Percentiles rank a stretch among this genome's conserved stretches.
phyloP scores from a whole-genome alignment of 1,284 basidiomycete genomes.

The Agaricales sp. region DNA sequence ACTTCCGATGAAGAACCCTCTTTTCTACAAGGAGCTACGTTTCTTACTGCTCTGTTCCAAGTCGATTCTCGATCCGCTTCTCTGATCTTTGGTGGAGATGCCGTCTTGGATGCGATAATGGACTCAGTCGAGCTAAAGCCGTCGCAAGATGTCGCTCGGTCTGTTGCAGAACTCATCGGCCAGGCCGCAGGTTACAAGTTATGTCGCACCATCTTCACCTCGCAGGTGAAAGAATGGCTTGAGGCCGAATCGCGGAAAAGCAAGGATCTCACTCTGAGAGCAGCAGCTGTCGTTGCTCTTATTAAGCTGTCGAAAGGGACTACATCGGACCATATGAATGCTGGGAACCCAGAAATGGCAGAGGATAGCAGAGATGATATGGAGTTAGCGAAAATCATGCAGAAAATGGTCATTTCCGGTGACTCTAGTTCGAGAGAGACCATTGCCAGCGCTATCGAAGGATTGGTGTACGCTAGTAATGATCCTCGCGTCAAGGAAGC shows the following conservation, averaged over 20 bases:
- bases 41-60: constrained; percentile 67
- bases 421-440: neutral
- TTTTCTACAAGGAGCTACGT: constrained; percentile 43
- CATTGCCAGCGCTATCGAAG: constrained; percentile 51
- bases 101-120: constrained; percentile 47
- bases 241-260: constrained; percentile 41
- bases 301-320: constrained; percentile 65
- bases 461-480: constrained; percentile 70
- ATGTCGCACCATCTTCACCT: constrained; percentile 51
- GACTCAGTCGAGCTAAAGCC: constrained; percentile 57
- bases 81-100: constrained; percentile 50
- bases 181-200: constrained; percentile 65
- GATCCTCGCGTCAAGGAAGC: constrained; percentile 57
- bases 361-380: constrained; percentile 21
- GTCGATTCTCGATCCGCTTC: constrained; percentile 60
- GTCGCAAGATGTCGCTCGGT: constrained; percentile 34
- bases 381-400: constrained; percentile 46
- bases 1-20: constrained; percentile 42
- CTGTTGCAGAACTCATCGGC: constrained; percentile 60
- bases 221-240: constrained; percentile 53
- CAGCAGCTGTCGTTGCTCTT: constrained; percentile 62
- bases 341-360: constrained; percentile 7
- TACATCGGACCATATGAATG: constrained; percentile 27
- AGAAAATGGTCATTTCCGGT: constrained; percentile 43
- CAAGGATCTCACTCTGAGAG: constrained; percentile 36